These are phyloP conservation scores for Lyophyllum decastes DNA, from an alignment of 768 basidiomycete species.

Conservation along the genomic window DNA sequence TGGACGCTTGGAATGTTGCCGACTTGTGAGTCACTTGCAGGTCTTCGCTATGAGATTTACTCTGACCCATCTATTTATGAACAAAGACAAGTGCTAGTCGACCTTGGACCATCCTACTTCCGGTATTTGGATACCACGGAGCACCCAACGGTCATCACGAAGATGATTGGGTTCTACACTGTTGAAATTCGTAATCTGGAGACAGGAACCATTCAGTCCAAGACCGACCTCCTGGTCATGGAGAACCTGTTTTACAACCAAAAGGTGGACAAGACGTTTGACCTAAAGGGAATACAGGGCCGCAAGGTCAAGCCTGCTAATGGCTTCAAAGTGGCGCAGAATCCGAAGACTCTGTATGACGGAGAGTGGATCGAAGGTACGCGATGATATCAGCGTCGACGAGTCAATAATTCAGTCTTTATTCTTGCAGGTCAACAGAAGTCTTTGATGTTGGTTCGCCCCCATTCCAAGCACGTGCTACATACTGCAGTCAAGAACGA, in stretches of 20 bases:
- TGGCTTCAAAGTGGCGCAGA: constrained; percentile 30
- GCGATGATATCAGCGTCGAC: constrained; percentile 4
- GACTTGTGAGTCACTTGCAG: constrained; percentile 59
- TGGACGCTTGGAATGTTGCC: constrained; percentile 86
- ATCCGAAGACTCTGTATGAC: constrained; percentile 69
- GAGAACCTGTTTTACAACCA: constrained; percentile 81
- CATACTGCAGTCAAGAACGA: constrained; percentile 69
- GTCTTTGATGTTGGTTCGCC: constrained; percentile 63
- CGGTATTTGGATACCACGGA: constrained; percentile 73
- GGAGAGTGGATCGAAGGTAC: constrained; percentile 84
- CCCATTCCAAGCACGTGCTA: constrained; percentile 73
- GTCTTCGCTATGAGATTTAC: background rate
- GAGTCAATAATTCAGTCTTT: background rate
- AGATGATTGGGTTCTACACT: constrained; percentile 82
- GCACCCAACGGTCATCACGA: constrained; percentile 70
- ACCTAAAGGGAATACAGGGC: constrained; percentile 83
- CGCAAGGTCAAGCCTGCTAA: constrained; percentile 61
- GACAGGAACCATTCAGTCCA: constrained; percentile 60
- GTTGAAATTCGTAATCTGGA: constrained; percentile 76
- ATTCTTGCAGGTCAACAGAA: constrained; percentile 57
- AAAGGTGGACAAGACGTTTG: constrained; percentile 70
- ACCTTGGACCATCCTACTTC: constrained; percentile 79
- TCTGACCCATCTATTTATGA: background rate
- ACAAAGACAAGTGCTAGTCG: constrained; percentile 65
- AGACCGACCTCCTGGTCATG: constrained; percentile 81